Percentiles rank a stretch among this genome's conserved stretches.
Conservation (phyloP, 1,284 basidiomycete genomes). For the Cronartium ribicola region DNA sequence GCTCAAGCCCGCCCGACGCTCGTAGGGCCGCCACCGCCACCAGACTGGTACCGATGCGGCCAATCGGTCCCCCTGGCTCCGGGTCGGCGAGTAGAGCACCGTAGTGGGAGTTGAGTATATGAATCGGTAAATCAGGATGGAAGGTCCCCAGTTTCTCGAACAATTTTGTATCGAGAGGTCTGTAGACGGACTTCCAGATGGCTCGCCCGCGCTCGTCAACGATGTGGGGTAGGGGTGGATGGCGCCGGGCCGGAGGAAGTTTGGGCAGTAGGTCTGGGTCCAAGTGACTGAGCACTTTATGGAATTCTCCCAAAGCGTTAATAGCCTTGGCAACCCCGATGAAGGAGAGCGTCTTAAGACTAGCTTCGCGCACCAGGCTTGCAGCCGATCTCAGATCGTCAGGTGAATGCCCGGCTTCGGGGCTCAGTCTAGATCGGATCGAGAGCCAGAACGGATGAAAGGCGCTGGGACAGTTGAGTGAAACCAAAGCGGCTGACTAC, state of each 20-base stretch:
- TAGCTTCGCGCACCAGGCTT: conserved; percentile 83
- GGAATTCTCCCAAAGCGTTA: conserved; percentile 28
- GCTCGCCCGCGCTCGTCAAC: conserved; percentile 40
- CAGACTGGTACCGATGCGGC: conserved; percentile 77
- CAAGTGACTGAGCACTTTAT: conserved; percentile 21
- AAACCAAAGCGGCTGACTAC: conserved; percentile 37
- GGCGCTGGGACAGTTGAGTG: conserved; percentile 43
- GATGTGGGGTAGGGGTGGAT: not conserved
- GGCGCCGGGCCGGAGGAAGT: not conserved
- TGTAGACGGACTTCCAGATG: conserved; percentile 84
- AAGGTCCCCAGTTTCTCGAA: conserved; percentile 78
- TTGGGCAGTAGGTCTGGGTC: conserved; percentile 38
- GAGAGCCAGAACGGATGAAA: conserved; percentile 11
- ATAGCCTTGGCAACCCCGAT: conserved; percentile 81
- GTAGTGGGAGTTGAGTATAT: conserved; percentile 86
- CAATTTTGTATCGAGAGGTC: conserved; percentile 81
- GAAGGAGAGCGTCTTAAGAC: conserved; percentile 88
- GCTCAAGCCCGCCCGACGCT: conserved; percentile 79
- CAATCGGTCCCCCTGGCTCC: conserved; percentile 62
- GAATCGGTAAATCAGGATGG: conserved; percentile 65
- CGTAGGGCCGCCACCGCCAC: conserved; percentile 87
- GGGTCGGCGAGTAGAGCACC: conserved; percentile 72
- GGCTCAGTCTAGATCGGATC: not conserved
- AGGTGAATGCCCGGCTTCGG: not conserved
- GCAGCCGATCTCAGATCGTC: conserved; percentile 55